phyloP scores from a whole-genome alignment of 768 basidiomycete genomes.

The Kwoniella botswanensis region DNA sequence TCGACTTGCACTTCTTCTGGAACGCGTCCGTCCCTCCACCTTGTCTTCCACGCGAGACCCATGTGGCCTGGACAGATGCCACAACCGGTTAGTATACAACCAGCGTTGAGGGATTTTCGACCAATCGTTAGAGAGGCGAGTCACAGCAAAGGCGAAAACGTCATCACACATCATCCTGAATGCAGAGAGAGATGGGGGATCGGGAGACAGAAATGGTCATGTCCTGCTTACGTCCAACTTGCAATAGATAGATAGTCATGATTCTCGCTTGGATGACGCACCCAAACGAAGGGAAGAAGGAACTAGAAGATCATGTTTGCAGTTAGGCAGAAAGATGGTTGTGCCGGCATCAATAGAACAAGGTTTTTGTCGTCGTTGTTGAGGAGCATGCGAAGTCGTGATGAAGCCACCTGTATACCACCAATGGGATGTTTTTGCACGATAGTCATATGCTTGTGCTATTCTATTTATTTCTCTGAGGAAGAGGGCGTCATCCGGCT shows the following conservation, averaged over 20 bases:
- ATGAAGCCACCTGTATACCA: no score
- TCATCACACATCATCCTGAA: not conserved
- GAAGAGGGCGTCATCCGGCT: no score
- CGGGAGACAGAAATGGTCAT: no score
- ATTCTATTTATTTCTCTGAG: no score
- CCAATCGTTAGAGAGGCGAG: slow-evolving; percentile 1
- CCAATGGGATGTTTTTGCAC: no score
- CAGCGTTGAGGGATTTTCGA: slow-evolving; percentile 10
- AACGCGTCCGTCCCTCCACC: not conserved
- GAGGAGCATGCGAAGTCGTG: no score
- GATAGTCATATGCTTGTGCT: no score
- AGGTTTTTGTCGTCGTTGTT: not conserved
- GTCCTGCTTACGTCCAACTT: no score
- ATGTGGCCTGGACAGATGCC: not conserved
- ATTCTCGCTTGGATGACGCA: not conserved
- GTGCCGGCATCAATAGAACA: not conserved
- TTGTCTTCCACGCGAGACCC: not conserved
- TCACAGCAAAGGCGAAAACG: not conserved
- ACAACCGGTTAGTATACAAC: not conserved
- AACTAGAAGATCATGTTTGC: not conserved
- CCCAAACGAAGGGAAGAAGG: not conserved
- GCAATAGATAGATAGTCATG: not conserved
- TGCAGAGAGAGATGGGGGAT: no score
- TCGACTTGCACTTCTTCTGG: not conserved
- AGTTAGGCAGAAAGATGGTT: not conserved